Evolutionary conservation across 352 stramenopile genomes (phyloP).

Genomic region (Phytophthora multivora): DNA sequence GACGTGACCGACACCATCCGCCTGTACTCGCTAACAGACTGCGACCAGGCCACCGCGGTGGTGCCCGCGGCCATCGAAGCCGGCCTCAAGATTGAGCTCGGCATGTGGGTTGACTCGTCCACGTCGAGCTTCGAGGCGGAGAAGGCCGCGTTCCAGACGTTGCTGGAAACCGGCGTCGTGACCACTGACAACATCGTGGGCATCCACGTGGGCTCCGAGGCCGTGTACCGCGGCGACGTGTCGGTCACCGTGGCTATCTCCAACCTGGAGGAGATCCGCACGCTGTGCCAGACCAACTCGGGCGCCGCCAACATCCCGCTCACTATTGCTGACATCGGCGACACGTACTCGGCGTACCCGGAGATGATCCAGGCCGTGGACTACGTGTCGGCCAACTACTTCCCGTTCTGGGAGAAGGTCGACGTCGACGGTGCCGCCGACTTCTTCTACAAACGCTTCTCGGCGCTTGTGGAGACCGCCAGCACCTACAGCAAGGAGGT

Average conservation of each 20-base stretch:
- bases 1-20: conserved; percentile 56
- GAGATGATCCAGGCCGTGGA: conserved; percentile 63
- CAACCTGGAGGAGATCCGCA: conserved; percentile 65
- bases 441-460: conserved; percentile 55
- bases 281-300: conserved; percentile 37
- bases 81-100: conserved; percentile 56
- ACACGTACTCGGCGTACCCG: conserved; percentile 58
- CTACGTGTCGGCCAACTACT: conserved; percentile 66
- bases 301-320: conserved; percentile 45
- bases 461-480: conserved; percentile 35
- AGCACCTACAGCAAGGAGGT: conserved; percentile 54
- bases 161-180: conserved; percentile 47
- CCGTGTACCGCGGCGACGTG: conserved; percentile 67
- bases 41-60: conserved; percentile 45
- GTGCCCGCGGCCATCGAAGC: conserved; percentile 45
- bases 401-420: conserved; percentile 71
- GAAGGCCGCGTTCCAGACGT: conserved; percentile 45
- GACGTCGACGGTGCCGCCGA: conserved; percentile 39
- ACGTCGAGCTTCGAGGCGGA: conserved; percentile 45
- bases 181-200: conserved; percentile 46
- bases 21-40: conserved; percentile 60
- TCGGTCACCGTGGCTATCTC: conserved; percentile 42
- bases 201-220: conserved; percentile 75
- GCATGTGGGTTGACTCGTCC: conserved; percentile 58
- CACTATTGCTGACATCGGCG: conserved; percentile 67